phyloP scores from a whole-genome alignment of 2,329 filamentous ascomycete genomes.

The Fusarium piperis region DNA sequence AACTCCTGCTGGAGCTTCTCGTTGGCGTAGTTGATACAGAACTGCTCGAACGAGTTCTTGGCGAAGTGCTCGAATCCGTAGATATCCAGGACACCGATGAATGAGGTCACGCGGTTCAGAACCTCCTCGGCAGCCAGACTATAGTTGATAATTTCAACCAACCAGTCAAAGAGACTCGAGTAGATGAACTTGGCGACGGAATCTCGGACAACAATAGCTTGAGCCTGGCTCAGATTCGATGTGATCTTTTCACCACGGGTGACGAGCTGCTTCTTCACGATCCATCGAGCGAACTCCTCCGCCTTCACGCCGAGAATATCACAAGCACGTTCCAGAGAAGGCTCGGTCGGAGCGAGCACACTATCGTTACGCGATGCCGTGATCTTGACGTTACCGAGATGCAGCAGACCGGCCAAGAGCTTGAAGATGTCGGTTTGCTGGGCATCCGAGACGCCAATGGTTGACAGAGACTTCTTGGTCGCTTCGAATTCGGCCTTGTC shows the following conservation, averaged over 20 bases:
- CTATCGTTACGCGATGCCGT: slow-evolving; percentile 90
- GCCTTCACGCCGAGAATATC: slow-evolving; percentile 87
- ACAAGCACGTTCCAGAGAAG: slow-evolving; percentile 83
- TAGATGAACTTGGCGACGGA: slow-evolving; percentile 99
- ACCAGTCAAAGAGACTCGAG: slow-evolving; percentile 97
- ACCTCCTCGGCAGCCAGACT: slow-evolving; percentile 92
- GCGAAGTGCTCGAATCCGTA: slow-evolving; percentile 99
- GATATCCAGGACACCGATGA: slow-evolving; percentile 99
- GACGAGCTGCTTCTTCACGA: slow-evolving; percentile 97
- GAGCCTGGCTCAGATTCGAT: slow-evolving; percentile 92
- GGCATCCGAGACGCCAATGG: slow-evolving; percentile 80
- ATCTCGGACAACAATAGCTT: slow-evolving; percentile 93
- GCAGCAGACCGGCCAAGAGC: slow-evolving; percentile 87
- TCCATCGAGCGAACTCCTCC: slow-evolving; percentile 93
- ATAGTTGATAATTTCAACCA: slow-evolving; percentile 95
- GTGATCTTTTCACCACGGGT: slow-evolving; percentile 98
- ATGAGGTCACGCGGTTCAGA: slow-evolving; percentile 81
- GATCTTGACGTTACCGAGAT: slow-evolving; percentile 97
- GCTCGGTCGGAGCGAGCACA: slow-evolving; percentile 80
- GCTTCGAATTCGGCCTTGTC: slow-evolving; percentile 94
- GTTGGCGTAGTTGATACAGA: slow-evolving; percentile 99
- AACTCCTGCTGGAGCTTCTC: slow-evolving; percentile 99
- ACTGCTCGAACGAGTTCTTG: slow-evolving; percentile 99
- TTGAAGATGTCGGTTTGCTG: slow-evolving; percentile 90
- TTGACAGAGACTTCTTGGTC: slow-evolving; percentile 84